Base-by-base conservation (phyloP, 164 flowering plant genomes). In the Nymphaea thermarum region DNA sequence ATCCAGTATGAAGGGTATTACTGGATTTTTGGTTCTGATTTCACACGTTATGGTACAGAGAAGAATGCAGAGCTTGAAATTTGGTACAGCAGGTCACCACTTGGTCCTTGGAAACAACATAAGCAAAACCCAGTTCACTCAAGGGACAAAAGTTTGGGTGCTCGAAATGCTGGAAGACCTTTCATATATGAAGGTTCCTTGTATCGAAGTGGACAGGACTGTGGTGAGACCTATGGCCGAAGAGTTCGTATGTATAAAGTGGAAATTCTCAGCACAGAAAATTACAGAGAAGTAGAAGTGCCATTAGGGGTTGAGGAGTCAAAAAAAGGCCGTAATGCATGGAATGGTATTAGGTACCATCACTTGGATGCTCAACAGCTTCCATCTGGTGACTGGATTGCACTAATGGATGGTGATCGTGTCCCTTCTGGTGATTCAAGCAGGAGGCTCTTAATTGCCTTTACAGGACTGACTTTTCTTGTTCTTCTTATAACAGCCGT, bases 1-100 rank as follows among this genome's bases (percentile, higher is more conserved):
- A 76, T 86, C 57, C 74, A 79, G 43, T 77, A 83, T 63, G 75
- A 76, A 43, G 86, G 79, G 3, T 78, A 63, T 36, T 84, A 82
- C 67, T 90, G 96, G 96, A 85, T 90, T 62, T 82, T 90, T 65
- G 94, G 89, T 42, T 90, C 96, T 44, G 90, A 88, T 76, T 87
- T 84, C 60, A 83, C 79, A 43, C 81, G 84, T 44, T 82, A 85
- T 73, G 90, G 90, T 43, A 43, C 82, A 63, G 72, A 76, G 65
- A 80, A 81, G 67, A 86, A 88, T 65, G 96, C 91, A 6, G 86
- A 83, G 69, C 82, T 90, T n/a, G 94, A 86, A 71, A 86, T 90
- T 63, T 90, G 87, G 92, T 81, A 87, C 66, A 83, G 93, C 66
- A 77, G 60, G 70, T 83, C 94, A 5, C 90, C 90, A 2, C 78